Evolutionary conservation across 2,329 filamentous ascomycete genomes (phyloP).

Genomic region (Herpotrichia juniperi): DNA sequence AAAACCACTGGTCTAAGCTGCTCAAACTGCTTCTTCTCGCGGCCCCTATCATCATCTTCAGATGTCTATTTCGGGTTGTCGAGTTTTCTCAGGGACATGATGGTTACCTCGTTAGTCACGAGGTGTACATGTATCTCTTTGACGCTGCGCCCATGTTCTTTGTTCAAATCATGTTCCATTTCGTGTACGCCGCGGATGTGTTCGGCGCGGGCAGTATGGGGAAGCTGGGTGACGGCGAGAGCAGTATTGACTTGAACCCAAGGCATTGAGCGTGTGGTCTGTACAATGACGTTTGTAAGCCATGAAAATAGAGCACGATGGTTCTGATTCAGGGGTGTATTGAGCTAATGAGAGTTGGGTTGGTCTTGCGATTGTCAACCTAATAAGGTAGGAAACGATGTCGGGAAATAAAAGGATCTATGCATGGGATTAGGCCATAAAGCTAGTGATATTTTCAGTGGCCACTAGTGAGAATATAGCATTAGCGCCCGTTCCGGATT

Average conservation of each 20-base stretch:
- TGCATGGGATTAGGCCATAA: too few species aligned
- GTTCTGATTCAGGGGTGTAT: too few species aligned
- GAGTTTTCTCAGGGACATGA: constrained; percentile 55
- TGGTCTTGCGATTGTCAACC: neutral
- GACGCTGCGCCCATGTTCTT: constrained; percentile 52
- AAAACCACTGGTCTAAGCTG: constrained; percentile 42
- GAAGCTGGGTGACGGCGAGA: constrained; percentile 21
- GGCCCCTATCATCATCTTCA: constrained; percentile 54
- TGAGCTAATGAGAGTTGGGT: too few species aligned
- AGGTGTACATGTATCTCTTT: constrained; percentile 54
- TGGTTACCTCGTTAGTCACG: constrained; percentile 52
- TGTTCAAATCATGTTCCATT: constrained; percentile 46
- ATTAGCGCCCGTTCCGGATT: neutral
- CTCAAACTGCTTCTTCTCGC: constrained; percentile 52
- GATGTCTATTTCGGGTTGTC: constrained; percentile 55
- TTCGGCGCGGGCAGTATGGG: constrained; percentile 17
- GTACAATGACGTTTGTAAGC: too few species aligned
- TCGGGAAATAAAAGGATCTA: too few species aligned
- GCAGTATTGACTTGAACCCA: constrained; percentile 23
- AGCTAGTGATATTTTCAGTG: too few species aligned
- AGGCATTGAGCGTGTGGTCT: constrained; percentile 4
- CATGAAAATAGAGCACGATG: too few species aligned
- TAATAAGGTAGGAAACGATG: too few species aligned
- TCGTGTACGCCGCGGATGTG: constrained; percentile 22
- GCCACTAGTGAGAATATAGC: too few species aligned